A percentile compares a stretch with the other conserved stretches of the same genome.
Conservation (phyloP, 78 protist genomes). For the Guillardia theta region DNA sequence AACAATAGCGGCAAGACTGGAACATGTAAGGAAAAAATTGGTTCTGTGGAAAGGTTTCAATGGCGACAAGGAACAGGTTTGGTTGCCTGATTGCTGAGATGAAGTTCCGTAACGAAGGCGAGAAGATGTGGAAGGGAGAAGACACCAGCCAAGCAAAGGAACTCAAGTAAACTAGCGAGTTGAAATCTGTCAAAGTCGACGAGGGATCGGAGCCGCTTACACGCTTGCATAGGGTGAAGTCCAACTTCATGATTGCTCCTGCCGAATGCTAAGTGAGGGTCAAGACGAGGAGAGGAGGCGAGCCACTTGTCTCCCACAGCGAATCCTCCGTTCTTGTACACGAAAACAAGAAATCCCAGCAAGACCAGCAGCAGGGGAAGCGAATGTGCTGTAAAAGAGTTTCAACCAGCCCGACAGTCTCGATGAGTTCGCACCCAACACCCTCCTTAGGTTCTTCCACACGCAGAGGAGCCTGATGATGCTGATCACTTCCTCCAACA, state of each 20-base stretch:
- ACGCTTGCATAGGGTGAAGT: slow-evolving; percentile 45
- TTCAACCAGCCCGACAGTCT: neutral
- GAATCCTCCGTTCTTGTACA: slow-evolving; percentile 46
- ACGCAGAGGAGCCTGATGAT: too few relatives aligned
- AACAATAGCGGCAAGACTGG: neutral
- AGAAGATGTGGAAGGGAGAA: neutral
- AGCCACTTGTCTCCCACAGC: slow-evolving; percentile 65
- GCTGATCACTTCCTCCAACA: too few relatives aligned
- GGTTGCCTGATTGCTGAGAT: neutral
- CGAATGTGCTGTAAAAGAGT: too few relatives aligned
- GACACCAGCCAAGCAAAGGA: neutral
- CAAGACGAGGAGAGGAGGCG: too few relatives aligned
- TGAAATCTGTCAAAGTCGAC: neutral
- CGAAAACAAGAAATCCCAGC: neutral
- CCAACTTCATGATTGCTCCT: neutral
- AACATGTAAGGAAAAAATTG: neutral
- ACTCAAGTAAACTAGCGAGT: neutral
- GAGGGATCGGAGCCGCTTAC: neutral
- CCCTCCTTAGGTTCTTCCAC: too few relatives aligned
- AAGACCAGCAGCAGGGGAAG: neutral
- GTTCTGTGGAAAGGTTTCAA: neutral
- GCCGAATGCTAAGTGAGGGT: too few relatives aligned
- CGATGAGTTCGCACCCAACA: neutral
- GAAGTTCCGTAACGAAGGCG: neutral
- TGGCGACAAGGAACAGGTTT: neutral